Base-by-base conservation (phyloP, 2,329 filamentous ascomycete species). In the Talaromyces verruculosus region DNA sequence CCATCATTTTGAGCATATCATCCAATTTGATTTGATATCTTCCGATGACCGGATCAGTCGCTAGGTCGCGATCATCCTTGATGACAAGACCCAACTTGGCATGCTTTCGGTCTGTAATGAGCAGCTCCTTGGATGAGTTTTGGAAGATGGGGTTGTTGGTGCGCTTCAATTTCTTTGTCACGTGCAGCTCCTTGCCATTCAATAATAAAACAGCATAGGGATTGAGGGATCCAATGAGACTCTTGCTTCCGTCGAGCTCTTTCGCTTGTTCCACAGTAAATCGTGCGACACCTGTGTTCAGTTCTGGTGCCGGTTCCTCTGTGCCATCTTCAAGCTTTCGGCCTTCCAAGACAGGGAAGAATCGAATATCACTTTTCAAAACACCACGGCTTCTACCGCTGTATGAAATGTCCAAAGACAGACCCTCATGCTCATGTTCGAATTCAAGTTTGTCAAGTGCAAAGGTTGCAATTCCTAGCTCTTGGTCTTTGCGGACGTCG, bases 101-200 rank as follows among this genome's bases (percentile, higher is more conserved):
- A 75, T 88, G 89, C 81, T 93, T 96, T 68, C 91, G 89, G 76
- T 99, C 93, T 0, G 93, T 97, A 75, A 99, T 94, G 68, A 99
- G 87, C 71, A 99, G 88, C 75, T 99, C 95, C 80, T 97, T 97
- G 71, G 89, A 91, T 6, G 91, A 91, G 75, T 98, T 90, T 63
- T 94, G 90, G 89, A 93, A 99, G 72, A 99, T 93, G 7, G 95
- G 95, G 72, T 97, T 95, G 81, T 99, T 99, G 67, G 93, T 98
- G 68, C 94, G 90, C 85, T 98, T 99, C 72, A 97, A 85, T 78
- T 93, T 96, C 80, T 93, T 92, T 63, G 93, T 96, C 65, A 88
- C 85, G 72, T 97, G 93, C 4, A 98, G 86, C 75, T 96, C 90
- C 79, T 95, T 96, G 69, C 92, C 91, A 73, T 99, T 99, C 71